Evolutionary conservation across 345 rosid genomes (phyloP).

Genomic region (Gossypium thurberi): DNA sequence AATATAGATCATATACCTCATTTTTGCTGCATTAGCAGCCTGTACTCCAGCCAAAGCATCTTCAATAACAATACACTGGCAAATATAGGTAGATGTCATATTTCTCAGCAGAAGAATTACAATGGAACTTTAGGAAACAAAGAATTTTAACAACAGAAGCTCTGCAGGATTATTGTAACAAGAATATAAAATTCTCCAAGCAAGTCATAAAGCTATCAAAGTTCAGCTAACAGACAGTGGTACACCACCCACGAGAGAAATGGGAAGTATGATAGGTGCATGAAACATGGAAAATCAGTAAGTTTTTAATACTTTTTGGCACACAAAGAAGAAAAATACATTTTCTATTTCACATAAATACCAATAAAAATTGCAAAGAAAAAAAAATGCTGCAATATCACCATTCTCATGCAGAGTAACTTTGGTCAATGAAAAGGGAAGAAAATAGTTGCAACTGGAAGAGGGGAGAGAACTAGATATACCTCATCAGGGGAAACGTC

Average conservation of each 20-base stretch:
- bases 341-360: neutral
- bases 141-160: constrained; percentile 1
- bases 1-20: constrained; percentile 52
- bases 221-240: neutral
- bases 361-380: neutral
- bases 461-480: neutral
- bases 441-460: neutral
- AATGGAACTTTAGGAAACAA: constrained; percentile 3
- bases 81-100: constrained; percentile 14
- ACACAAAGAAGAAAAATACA: neutral
- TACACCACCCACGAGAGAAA: neutral
- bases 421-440: neutral
- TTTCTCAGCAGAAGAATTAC: neutral
- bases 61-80: constrained; percentile 85
- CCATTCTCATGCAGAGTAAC: neutral
- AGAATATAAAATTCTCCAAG: neutral
- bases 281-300: neutral
- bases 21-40: constrained; percentile 90
- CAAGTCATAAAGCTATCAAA: neutral
- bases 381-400: neutral
- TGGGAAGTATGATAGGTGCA: neutral
- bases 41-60: constrained; percentile 96
- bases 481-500: constrained; percentile 77
- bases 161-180: neutral
- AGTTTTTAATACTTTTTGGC: neutral